Conservation (phyloP, 176 grass and related monocot species). For the Canna indica region DNA sequence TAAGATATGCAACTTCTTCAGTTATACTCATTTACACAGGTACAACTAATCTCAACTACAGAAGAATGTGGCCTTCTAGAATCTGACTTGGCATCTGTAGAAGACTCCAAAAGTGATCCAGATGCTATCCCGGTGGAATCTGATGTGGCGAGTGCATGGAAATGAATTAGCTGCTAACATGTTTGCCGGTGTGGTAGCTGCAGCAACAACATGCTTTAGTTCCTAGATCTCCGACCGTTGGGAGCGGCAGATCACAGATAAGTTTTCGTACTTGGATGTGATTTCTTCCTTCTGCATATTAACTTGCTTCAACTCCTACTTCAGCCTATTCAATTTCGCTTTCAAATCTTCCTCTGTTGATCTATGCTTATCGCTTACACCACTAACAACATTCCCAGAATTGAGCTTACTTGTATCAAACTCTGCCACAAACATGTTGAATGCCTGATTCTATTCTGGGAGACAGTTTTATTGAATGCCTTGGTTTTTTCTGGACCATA, state of each 20-base stretch:
- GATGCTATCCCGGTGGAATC: too few species aligned
- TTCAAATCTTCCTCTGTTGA: constrained; percentile 32
- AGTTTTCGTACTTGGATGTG: constrained; percentile 64
- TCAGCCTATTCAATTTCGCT: constrained; percentile 46
- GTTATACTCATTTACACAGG: too few species aligned
- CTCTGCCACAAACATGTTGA: constrained; percentile 48
- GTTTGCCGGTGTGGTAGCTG: constrained; percentile 23
- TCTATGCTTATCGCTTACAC: constrained; percentile 11
- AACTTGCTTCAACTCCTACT: constrained; percentile 66
- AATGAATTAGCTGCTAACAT: too few species aligned
- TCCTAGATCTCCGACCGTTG: constrained; percentile 70
- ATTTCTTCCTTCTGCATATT: constrained; percentile 61
- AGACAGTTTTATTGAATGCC: constrained; percentile 22
- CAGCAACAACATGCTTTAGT: constrained; percentile 46
- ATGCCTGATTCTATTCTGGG: constrained; percentile 35
- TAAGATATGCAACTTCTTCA: too few species aligned
- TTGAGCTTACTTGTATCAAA: constrained; percentile 54
- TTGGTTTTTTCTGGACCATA: constrained; percentile 32
- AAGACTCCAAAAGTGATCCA: too few species aligned
- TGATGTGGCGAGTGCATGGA: too few species aligned
- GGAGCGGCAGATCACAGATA: constrained; percentile 61
- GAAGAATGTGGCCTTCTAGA: too few species aligned
- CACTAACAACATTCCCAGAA: constrained; percentile 10
- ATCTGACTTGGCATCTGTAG: too few species aligned
- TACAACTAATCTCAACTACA: too few species aligned